Conservation (phyloP, 1,284 basidiomycete species). For the Tetrapyrgos nigripes region DNA sequence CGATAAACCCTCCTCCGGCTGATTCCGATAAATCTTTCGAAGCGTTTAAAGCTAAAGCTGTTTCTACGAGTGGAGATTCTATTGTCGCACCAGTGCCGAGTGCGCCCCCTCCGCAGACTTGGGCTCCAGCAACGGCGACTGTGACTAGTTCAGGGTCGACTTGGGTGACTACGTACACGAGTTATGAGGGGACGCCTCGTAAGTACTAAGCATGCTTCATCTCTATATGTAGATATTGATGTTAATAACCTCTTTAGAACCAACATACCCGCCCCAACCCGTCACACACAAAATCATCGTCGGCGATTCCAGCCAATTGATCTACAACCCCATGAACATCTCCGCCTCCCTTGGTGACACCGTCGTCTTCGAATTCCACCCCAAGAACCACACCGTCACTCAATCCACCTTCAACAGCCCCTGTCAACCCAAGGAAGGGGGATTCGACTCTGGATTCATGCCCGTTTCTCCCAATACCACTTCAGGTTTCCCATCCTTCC, state of each 20-base stretch:
- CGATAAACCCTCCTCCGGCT: conserved; percentile 53
- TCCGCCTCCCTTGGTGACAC: conserved; percentile 51
- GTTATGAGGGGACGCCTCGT: conserved; percentile 46
- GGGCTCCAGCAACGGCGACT: conserved; percentile 43
- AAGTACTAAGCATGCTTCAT: conserved; percentile 16
- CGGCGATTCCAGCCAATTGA: conserved; percentile 40
- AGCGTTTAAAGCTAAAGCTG: conserved; percentile 49
- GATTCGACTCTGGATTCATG: conserved; percentile 59
- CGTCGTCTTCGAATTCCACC: conserved; percentile 39
- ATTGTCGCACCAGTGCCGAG: conserved; percentile 22
- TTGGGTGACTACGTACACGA: conserved; percentile 46
- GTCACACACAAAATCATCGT: conserved; percentile 47
- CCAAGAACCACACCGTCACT: conserved; percentile 62
- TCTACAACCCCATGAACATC: conserved; percentile 49
- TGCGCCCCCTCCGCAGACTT: conserved; percentile 42
- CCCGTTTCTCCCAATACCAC: conserved; percentile 37
- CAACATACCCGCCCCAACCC: conserved; percentile 40
- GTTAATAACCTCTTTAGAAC: conserved; percentile 25
- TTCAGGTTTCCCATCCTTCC: conserved; percentile 43
- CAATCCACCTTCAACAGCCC: conserved; percentile 56
- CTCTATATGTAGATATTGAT: background rate
- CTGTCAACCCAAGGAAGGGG: conserved; percentile 23
- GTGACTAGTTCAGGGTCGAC: conserved; percentile 36
- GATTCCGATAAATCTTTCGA: conserved; percentile 49
- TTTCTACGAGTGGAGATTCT: conserved; percentile 34